Base-by-base conservation (phyloP, 208 protist species). In the Kentomonas sorsogonicus region DNA sequence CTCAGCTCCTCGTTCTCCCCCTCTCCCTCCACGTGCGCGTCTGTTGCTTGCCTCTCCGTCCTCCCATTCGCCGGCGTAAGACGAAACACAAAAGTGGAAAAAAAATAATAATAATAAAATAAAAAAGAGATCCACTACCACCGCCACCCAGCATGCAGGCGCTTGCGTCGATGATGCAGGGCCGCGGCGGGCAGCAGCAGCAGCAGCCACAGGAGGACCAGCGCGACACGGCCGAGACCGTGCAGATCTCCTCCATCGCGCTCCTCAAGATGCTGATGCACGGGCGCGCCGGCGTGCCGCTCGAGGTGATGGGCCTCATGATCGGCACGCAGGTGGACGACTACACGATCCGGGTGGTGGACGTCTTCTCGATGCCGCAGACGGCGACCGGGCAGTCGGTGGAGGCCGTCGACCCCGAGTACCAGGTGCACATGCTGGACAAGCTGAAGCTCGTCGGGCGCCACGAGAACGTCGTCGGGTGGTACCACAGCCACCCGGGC, bases 281-380 rank as follows among this genome's bases (percentile, higher is more conserved):
- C 74, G 98, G 97, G 22, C 89, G 97, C 31, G 97, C 98, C 23
- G 99, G 99, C 47, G 98, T 99, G 30, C 99, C 99, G 34, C 93
- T 99, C 58, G 99, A 99, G 80, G 99, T 99, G 48, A 99, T 99
- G 98, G 99, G 99, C 15, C 87, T 99, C 20, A 99, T 99, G 98
- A 94, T 99, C 9, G 99, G 99, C 40, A 93, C 99, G 67, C 99
- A 99, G 77, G 96, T 99, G 56, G 99, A 99, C 78, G 97, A 99
- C 50, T 99, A 99, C 88, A 99, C 99, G 9, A 97, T 99, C 50
- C 89, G 89, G 20, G 97, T 99, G 15, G 84, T 97, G 7, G 98
- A 99, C 75, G 98, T 99, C 20, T 99, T 99, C 69, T 97, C 97
- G 2, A 99, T 99, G 96, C 98, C 98, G 23, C 98, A 99, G 72